These are phyloP conservation scores for Aspergillus costaricaensis DNA, from an alignment of 2,329 filamentous ascomycete genomes.

Conservation along the genomic window DNA sequence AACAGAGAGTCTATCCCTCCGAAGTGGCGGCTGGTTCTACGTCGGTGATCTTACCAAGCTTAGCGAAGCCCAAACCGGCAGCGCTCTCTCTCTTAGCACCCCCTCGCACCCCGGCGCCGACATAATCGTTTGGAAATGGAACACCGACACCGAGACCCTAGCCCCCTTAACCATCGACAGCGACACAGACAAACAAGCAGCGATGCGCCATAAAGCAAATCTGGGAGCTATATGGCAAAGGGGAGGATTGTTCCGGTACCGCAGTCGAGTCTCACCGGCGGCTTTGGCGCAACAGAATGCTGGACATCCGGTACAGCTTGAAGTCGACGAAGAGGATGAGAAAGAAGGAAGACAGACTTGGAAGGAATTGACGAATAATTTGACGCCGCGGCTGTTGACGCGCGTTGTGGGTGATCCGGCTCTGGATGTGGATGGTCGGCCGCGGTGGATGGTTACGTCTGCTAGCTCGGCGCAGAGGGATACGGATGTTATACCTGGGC, in stretches of 20 bases:
- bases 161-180: slow-evolving; percentile 31
- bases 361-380: slow-evolving; percentile 53
- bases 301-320: slow-evolving; percentile 13
- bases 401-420: slow-evolving; percentile 51
- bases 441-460: slow-evolving; percentile 59
- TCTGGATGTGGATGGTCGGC: slow-evolving; percentile 42
- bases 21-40: slow-evolving; percentile 64
- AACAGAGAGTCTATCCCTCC: slow-evolving; percentile 59
- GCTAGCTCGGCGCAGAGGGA: slow-evolving; percentile 59
- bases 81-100: slow-evolving; percentile 15
- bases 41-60: slow-evolving; percentile 43
- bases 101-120: slow-evolving; percentile 38
- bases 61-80: slow-evolving; percentile 15
- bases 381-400: slow-evolving; percentile 52
- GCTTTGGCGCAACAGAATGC: slow-evolving; percentile 36
- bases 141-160: slow-evolving; percentile 39
- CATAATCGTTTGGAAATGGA: slow-evolving; percentile 60
- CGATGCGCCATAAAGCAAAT: slow-evolving; percentile 57
- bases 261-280: slow-evolving; percentile 43
- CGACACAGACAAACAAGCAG: slow-evolving; percentile 48
- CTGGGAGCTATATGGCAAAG: slow-evolving; percentile 58
- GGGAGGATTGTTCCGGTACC: slow-evolving; percentile 46
- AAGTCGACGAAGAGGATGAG: slow-evolving; percentile 29
- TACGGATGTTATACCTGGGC: slow-evolving; percentile 61
- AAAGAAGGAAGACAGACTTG: slow-evolving; percentile 55